Percentiles rank a stretch among this genome's conserved stretches.
Conservation (phyloP, 2,329 filamentous ascomycete genomes). For the Epichloe brachyelytri region DNA sequence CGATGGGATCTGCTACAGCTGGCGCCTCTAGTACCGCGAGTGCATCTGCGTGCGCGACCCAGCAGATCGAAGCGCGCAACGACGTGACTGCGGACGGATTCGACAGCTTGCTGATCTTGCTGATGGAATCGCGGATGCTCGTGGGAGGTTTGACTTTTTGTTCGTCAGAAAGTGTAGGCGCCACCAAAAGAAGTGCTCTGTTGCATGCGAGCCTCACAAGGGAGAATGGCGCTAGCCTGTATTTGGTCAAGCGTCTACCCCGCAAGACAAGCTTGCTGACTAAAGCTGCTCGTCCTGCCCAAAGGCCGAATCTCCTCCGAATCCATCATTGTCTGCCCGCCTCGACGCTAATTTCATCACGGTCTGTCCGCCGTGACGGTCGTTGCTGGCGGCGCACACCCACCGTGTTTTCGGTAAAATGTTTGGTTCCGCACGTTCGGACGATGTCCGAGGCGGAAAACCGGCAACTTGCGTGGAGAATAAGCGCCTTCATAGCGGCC, state of each 20-base stretch:
- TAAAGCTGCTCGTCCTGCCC: conserved; percentile 4
- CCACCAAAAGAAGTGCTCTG: background rate
- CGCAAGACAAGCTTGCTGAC: background rate
- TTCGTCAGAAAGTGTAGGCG: background rate
- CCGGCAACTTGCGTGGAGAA: no score
- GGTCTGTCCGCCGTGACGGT: no score
- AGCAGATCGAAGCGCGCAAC: conserved; percentile 8
- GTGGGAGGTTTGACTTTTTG: conserved; percentile 1
- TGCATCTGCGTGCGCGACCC: conserved; percentile 18
- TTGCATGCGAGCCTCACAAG: background rate
- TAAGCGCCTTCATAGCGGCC: no score
- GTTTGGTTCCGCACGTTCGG: no score
- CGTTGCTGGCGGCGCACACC: no score
- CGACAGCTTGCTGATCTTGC: background rate
- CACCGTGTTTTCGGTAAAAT: no score
- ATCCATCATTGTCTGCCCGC: no score
- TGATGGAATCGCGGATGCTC: conserved; percentile 1
- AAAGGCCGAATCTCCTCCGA: no score
- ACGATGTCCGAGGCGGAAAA: no score
- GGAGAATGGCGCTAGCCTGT: background rate
- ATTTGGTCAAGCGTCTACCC: background rate
- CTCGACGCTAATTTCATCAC: no score
- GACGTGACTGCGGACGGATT: background rate
- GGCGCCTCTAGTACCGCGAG: conserved; percentile 20
- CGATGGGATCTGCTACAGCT: conserved; percentile 11